Base-by-base conservation (phyloP, 176 grass and related monocot genomes). In the Microstegium vimineum region DNA sequence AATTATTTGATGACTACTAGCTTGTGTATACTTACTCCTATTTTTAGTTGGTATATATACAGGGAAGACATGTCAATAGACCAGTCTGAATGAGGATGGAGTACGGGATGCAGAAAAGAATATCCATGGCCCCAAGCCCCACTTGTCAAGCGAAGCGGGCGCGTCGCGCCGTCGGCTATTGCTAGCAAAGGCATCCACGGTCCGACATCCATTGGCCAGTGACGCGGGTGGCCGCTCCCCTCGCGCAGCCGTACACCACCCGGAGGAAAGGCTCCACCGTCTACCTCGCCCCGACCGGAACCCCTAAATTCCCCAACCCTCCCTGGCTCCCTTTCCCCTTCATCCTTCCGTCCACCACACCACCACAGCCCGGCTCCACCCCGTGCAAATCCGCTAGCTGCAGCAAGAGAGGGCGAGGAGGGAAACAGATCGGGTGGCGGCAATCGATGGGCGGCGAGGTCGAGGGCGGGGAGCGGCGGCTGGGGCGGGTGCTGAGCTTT, bases 401-500 rank as follows among this genome's bases (percentile, higher is more conserved):
- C 74, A 16, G 65, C 64, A 45, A 31, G 34, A 15, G 64, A 81
- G n/a, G 8, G 28, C 31, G 32, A 80, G 64, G 72, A 72, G 71
- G 40, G 77, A n/a, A 20, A 10, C 80, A 62, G 81, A 91, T 90
- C 87, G 56, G 77, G 22, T 5, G 40, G 35, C 69, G 46, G 27
- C 82, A n/a, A 78, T 74, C 87, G 78, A 81, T 81, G 69, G 33
- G 25, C 57, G 76, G 61, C 70, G 69, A 66, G 57, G 71, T n/a
- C 59, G 23, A 25, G 10, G 69, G 8, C 33, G 73, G 45, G 33
- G 86, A 69, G 73, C 78, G 81, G 52, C 41, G 28, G 37, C 86
- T 94, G 33, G 79, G 64, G 10, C 65, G 92, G 62, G 49, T 66
- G 57, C 52, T 91, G 65, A 94, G 90, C 90, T 93, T 86, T 22